These are phyloP conservation scores for Trichoderma parareesei DNA, from an alignment of 495 filamentous ascomycete genomes.

Conservation along the genomic window DNA sequence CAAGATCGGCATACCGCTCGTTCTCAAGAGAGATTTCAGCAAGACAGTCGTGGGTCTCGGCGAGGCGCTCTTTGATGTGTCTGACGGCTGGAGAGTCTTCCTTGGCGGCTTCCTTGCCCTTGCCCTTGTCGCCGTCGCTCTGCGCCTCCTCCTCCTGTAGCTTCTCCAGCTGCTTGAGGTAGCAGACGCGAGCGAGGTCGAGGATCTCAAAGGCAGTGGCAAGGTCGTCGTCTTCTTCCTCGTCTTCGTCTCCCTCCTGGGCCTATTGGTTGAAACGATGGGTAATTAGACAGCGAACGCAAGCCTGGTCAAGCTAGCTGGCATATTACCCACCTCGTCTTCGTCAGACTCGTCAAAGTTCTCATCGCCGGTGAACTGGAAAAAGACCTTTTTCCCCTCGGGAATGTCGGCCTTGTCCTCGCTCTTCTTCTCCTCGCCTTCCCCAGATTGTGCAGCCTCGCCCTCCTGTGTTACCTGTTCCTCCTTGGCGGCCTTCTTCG, in stretches of 20 bases:
- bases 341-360: slow-evolving; percentile 80
- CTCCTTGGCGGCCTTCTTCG: slow-evolving; percentile 31
- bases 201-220: slow-evolving; percentile 84
- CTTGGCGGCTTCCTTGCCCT: slow-evolving; percentile 43
- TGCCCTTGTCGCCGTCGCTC: slow-evolving; percentile 34
- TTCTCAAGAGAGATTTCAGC: slow-evolving; percentile 93
- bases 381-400: slow-evolving; percentile 52
- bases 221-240: slow-evolving; percentile 86
- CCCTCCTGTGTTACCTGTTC: slow-evolving; percentile 37
- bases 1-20: slow-evolving; percentile 60
- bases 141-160: slow-evolving; percentile 21
- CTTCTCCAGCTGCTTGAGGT: slow-evolving; percentile 46
- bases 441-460: slow-evolving; percentile 25
- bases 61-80: slow-evolving; percentile 71
- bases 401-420: slow-evolving; percentile 24
- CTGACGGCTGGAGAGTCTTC: slow-evolving; percentile 41
- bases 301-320: not conserved
- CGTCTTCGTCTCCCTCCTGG: slow-evolving; percentile 41
- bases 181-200: slow-evolving; percentile 80
- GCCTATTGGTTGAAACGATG: slow-evolving; percentile 14
- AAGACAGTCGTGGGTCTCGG: slow-evolving; percentile 85
- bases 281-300: slow-evolving; percentile 1
- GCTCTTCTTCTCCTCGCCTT: slow-evolving; percentile 22
- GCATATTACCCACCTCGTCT: slow-evolving; percentile 26
- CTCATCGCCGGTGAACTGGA: slow-evolving; percentile 91